A percentile compares a stretch with the other conserved stretches of the same genome.
phyloP scores from a whole-genome alignment of 2,329 filamentous ascomycete genomes.

The Didymella arachidicola region DNA sequence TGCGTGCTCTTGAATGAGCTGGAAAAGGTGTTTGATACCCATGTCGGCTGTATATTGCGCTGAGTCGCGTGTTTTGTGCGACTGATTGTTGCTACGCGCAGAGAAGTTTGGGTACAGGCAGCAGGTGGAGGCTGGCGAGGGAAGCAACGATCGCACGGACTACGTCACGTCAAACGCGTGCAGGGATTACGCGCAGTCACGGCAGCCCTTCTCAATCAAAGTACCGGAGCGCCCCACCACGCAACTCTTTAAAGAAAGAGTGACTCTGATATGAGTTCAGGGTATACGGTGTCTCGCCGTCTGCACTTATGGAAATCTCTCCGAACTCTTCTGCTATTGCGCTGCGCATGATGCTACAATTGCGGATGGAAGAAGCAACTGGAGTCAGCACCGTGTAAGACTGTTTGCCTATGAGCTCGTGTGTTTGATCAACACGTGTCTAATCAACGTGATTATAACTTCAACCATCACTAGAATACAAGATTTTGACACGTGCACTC shows the following conservation, averaged over 20 bases:
- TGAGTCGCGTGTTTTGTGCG: neutral
- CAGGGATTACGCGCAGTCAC: conserved; percentile 42
- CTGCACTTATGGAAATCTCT: neutral
- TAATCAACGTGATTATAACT: neutral
- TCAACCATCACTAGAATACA: neutral
- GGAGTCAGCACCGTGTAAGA: neutral
- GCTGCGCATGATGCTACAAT: too few species aligned
- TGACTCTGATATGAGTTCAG: neutral
- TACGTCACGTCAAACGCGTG: conserved; percentile 44
- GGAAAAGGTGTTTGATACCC: conserved; percentile 56
- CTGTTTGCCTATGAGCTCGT: neutral
- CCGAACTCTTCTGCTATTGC: neutral
- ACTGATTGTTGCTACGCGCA: neutral
- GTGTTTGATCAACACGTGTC: neutral
- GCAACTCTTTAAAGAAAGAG: neutral
- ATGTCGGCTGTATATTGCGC: conserved; percentile 29
- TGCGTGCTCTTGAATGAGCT: conserved; percentile 74
- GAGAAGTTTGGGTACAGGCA: conserved; percentile 1
- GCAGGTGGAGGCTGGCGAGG: conserved; percentile 23
- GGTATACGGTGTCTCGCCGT: neutral
- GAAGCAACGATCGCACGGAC: conserved; percentile 25
- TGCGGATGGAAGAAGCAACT: neutral
- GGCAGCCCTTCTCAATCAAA: conserved; percentile 20
- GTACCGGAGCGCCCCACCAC: neutral
- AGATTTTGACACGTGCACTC: conserved; percentile 2